Evolutionary conservation across 2,329 filamentous ascomycete species (phyloP).

Genomic region (Fusarium humuli): DNA sequence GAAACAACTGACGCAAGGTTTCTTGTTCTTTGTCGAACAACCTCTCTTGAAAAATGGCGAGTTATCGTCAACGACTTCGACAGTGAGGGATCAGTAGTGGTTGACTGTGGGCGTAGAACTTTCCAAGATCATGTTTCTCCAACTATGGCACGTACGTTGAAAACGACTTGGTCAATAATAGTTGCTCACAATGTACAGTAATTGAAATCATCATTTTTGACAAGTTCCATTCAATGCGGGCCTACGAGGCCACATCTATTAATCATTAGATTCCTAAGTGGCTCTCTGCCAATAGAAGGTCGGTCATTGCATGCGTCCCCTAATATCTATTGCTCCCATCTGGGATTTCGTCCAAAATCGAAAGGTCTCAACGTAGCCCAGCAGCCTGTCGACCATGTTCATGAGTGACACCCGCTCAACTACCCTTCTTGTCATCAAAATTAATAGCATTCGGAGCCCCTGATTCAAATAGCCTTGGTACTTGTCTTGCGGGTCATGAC

Average conservation of each 20-base stretch:
- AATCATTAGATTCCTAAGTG: conserved; percentile 42
- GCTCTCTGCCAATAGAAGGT: conserved; percentile 23
- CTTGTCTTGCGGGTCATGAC: conserved; percentile 77
- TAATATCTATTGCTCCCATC: conserved; percentile 15
- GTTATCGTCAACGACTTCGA: not conserved
- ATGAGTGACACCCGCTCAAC: not conserved
- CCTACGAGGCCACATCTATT: conserved; percentile 40
- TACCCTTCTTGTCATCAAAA: conserved; percentile 2
- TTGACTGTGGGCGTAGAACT: not conserved
- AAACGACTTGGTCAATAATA: not conserved
- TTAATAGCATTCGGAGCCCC: not conserved
- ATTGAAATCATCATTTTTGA: not conserved
- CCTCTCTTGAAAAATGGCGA: not conserved
- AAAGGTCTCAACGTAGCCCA: conserved; percentile 13
- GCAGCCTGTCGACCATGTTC: not conserved
- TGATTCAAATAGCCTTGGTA: conserved; percentile 46
- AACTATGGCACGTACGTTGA: not conserved
- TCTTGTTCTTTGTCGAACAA: not conserved
- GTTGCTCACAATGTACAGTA: not conserved
- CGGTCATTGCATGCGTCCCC: conserved; percentile 15
- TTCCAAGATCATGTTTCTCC: not conserved
- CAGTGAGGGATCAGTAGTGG: not conserved
- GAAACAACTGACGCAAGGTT: conserved; percentile 6
- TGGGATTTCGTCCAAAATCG: conserved; percentile 1
- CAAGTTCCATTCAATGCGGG: conserved; percentile 26